Conservation (phyloP, 257 asterid species). For the Primulina tabacum region DNA sequence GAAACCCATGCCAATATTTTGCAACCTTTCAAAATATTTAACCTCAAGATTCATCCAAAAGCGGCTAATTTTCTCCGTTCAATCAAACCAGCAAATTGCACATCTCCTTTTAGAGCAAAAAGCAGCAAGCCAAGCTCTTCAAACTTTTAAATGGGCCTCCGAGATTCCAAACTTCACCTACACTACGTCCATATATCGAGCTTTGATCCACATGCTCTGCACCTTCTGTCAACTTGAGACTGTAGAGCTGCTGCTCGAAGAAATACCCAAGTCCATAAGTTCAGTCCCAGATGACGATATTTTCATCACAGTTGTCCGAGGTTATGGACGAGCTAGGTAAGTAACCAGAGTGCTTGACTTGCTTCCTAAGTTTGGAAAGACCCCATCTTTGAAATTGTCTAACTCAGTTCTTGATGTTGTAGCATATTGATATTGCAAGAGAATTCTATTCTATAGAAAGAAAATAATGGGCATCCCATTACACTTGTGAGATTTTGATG, state of each 20-base stretch:
- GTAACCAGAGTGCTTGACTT: conserved; percentile 58
- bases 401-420: conserved; percentile 86
- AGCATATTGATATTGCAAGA: conserved; percentile 79
- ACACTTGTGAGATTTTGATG: conserved; percentile 85
- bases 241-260: conserved; percentile 66
- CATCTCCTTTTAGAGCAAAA: conserved; percentile 72
- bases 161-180: conserved; percentile 56
- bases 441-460: conserved; percentile 72
- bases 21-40: conserved; percentile 12
- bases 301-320: conserved; percentile 71
- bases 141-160: conserved; percentile 96
- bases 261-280: conserved; percentile 70
- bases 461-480: conserved; percentile 62
- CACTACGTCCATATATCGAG: conserved; percentile 65
- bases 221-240: conserved; percentile 46
- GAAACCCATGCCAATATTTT: conserved; percentile 34
- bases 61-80: conserved; percentile 23
- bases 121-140: conserved; percentile 60
- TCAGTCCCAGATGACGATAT: conserved; percentile 63
- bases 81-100: conserved; percentile 54
- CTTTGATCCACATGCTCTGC: conserved; percentile 75
- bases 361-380: conserved; percentile 53
- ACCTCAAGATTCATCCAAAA: conserved; percentile 16
- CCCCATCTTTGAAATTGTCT: conserved; percentile 67
- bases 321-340: conserved; percentile 67